These are phyloP conservation scores for Olyra latifolia DNA, from an alignment of 176 grass and related monocot species.

Conservation along the genomic window DNA sequence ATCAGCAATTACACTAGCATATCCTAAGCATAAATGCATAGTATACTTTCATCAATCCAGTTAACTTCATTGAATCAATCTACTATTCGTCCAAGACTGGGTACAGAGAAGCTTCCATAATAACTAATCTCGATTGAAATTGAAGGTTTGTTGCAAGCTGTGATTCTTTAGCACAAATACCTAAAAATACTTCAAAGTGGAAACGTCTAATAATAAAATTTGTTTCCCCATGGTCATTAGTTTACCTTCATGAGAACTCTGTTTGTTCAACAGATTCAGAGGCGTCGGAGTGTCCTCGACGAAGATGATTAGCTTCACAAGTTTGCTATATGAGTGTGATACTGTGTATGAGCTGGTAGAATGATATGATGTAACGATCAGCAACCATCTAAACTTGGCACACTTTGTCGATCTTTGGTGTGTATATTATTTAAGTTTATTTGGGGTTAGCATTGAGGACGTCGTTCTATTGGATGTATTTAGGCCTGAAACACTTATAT, in stretches of 20 bases:
- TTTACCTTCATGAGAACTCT: neutral
- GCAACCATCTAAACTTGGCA: neutral
- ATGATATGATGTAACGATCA: neutral
- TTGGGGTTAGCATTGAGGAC: slow-evolving; percentile 12
- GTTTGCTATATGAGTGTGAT: neutral
- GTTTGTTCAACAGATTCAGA: slow-evolving; percentile 62
- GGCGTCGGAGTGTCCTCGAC: slow-evolving; percentile 78
- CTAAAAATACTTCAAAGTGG: neutral
- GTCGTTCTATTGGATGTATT: neutral
- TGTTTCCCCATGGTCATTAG: neutral
- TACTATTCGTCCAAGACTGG: neutral
- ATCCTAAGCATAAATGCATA: neutral
- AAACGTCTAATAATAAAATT: neutral
- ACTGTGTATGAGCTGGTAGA: neutral
- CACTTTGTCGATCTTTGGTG: neutral
- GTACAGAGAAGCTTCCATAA: neutral
- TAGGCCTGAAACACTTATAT: neutral
- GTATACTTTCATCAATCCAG: neutral
- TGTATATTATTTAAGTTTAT: slow-evolving; percentile 26
- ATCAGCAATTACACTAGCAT: no score
- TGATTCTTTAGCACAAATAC: neutral
- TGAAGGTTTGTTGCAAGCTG: neutral
- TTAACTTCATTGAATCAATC: neutral
- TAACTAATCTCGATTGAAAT: neutral
- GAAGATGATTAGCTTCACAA: slow-evolving; percentile 66